phyloP scores from a whole-genome alignment of 352 stramenopile species.

The Globisporangium cystogenes region DNA sequence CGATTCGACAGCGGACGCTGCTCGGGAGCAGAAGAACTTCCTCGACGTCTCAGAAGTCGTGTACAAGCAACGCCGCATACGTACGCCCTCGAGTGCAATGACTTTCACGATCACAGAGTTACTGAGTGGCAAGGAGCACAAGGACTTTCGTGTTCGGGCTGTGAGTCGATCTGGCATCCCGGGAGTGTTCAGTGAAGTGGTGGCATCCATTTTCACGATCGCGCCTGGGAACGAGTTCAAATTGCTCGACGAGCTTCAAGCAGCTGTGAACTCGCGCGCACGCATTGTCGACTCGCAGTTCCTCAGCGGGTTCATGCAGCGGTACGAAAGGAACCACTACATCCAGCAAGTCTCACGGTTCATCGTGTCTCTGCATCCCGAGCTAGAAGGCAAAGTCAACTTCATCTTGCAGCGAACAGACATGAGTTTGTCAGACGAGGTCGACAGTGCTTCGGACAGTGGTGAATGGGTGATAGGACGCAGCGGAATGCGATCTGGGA shows the following conservation, averaged over 20 bases:
- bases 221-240: constrained; percentile 58
- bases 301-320: constrained; percentile 78
- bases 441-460: background rate
- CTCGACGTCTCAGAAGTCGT: constrained; percentile 53
- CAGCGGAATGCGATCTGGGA: background rate
- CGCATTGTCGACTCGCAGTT: constrained; percentile 71
- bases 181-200: constrained; percentile 34
- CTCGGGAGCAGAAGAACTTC: constrained; percentile 24
- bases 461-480: constrained; percentile 3
- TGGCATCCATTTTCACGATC: constrained; percentile 62
- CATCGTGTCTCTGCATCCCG: constrained; percentile 48
- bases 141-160: constrained; percentile 55
- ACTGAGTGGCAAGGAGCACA: constrained; percentile 59
- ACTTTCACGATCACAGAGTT: constrained; percentile 38
- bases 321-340: constrained; percentile 67
- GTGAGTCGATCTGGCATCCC: constrained; percentile 52
- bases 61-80: constrained; percentile 46
- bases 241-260: constrained; percentile 71
- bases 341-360: constrained; percentile 61
- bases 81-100: constrained; percentile 32
- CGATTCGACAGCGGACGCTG: constrained; percentile 23
- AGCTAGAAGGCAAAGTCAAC: constrained; percentile 40
- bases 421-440: background rate
- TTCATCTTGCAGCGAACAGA: constrained; percentile 30
- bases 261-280: constrained; percentile 65